Conservation (phyloP, 2,329 filamentous ascomycete species). For the Tolypocladium nubicola region DNA sequence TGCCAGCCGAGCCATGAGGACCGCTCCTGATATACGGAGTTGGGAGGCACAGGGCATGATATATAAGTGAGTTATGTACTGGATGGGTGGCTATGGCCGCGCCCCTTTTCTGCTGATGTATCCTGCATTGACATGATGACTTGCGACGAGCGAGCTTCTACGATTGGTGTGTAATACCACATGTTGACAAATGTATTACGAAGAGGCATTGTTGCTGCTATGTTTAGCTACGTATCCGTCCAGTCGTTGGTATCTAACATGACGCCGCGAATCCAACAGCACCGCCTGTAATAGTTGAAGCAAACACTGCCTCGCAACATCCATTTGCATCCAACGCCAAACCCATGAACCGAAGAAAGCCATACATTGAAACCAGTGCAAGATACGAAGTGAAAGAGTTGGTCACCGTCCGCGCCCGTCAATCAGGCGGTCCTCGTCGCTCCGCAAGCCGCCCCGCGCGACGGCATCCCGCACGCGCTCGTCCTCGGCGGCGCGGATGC, state of each 20-base stretch:
- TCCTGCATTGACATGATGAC: background rate
- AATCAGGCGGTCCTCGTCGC: slow-evolving; percentile 30
- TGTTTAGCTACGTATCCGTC: too few relatives aligned
- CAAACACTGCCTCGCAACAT: background rate
- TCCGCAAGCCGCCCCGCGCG: slow-evolving; percentile 30
- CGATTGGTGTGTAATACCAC: background rate
- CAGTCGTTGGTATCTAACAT: background rate
- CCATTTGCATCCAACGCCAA: background rate
- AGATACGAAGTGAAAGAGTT: background rate
- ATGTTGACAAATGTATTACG: background rate
- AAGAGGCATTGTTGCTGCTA: background rate
- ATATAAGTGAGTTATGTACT: background rate
- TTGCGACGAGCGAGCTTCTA: background rate
- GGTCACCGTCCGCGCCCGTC: slow-evolving; percentile 17
- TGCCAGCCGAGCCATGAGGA: background rate
- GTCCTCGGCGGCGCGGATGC: slow-evolving; percentile 47
- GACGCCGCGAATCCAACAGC: background rate
- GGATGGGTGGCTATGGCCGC: background rate
- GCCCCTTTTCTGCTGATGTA: too few relatives aligned
- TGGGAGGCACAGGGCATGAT: background rate
- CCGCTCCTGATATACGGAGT: background rate
- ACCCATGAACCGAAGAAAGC: background rate
- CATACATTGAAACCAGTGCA: background rate
- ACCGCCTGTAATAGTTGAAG: background rate
- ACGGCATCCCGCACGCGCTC: slow-evolving; percentile 44